Base-by-base conservation (phyloP, 2,329 filamentous ascomycete species). In the Fusarium proliferatum region DNA sequence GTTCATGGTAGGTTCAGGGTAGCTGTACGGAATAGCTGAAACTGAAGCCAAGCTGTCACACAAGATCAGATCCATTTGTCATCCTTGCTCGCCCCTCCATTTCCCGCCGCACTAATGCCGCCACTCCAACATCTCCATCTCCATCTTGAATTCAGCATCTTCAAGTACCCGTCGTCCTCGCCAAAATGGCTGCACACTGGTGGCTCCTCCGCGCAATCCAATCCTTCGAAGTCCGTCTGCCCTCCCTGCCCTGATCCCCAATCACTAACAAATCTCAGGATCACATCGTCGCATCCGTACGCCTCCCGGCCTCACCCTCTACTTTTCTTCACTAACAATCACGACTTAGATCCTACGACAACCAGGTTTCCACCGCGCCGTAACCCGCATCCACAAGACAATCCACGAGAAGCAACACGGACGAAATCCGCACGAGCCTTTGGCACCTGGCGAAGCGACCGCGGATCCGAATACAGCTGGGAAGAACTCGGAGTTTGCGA, bases 401-500 rank as follows among this genome's bases (percentile, higher is more conserved):
- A 83, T 89, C 42, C 79, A 89, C 74, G 86, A 89, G 68, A 78
- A 80, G 23, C 82, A 83, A 49, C 71, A 89, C 69, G 88, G 88
- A 15, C 84, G 86, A 30, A 82, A 87, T 60, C 87, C 87, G 0
- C 81, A 84, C 70, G 86, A 88, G 57, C 87, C 87, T 11, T 69
- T 89, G 15, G 82, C 83, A 1, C 86, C 82, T 2, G 88, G 88
- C 49, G 85, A 89, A 75, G 88, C 88, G 5, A 88, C 87, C 80
- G 81, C 81, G 43, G 79, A 86, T 23, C 82, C 81, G 1, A 79
- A 80, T 33, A 67, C 77, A 8, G 55, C 48, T 19, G 69, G 62
- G 9, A 73, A 75, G 11, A 55, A 73, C 1, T 69, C 75, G 12
- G 74, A 74, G 6, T 89, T 89, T 65, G 43, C 86, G 3, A 82